These are phyloP conservation scores for Rosa lucieae DNA, from an alignment of 306 rosid genomes.

Conservation along the genomic window DNA sequence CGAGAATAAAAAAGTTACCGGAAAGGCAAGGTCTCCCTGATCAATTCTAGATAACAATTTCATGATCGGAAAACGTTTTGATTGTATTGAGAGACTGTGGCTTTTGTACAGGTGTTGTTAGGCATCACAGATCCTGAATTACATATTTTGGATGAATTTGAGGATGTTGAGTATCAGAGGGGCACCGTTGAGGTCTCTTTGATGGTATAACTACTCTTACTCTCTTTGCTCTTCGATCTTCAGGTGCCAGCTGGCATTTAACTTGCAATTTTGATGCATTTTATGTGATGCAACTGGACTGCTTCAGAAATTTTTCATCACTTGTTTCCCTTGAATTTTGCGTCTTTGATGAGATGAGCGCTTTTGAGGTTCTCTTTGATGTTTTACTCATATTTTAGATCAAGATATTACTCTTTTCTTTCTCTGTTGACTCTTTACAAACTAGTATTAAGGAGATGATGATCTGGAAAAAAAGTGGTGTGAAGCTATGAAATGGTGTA, in stretches of 20 bases:
- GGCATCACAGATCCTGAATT: constrained; percentile 68
- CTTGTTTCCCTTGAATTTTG: background rate
- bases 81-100: background rate
- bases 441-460: no score
- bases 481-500: background rate
- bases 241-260: background rate
- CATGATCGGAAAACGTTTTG: background rate
- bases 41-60: background rate
- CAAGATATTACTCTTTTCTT: background rate
- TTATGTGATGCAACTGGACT: background rate
- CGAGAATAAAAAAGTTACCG: constrained; percentile 46
- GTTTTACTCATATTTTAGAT: background rate
- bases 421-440: no score
- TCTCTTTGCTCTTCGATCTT: background rate
- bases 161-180: constrained; percentile 79
- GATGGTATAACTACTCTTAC: constrained; percentile 25
- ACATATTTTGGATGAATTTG: constrained; percentile 63
- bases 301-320: background rate
- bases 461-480: no score
- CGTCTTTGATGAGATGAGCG: background rate
- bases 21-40: constrained; percentile 45
- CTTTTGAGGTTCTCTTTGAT: background rate
- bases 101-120: constrained; percentile 57
- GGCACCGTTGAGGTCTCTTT: constrained; percentile 45
- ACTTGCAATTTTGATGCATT: background rate